Percentiles rank a stretch among this genome's conserved stretches.
phyloP scores from a whole-genome alignment of 805 yeast species.

The Myxozyma nipponensis region DNA sequence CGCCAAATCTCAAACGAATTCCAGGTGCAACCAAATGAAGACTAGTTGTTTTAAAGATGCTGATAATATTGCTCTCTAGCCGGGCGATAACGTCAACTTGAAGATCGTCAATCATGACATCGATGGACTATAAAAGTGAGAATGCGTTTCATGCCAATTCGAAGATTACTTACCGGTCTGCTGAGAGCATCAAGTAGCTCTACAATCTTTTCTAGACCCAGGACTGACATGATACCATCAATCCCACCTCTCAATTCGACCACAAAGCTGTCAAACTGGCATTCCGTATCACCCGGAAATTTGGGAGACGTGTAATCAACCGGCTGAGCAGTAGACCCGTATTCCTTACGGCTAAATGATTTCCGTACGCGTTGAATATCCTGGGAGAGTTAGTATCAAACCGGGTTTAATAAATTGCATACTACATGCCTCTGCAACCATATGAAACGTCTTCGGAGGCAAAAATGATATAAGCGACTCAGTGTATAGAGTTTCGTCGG shows the following conservation, averaged over 20 bases:
- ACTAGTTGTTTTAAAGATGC: constrained; percentile 41
- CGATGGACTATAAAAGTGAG: constrained; percentile 40
- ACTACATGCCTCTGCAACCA: no score
- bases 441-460: no score
- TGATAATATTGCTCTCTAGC: constrained; percentile 39
- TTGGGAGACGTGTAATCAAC: not conserved
- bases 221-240: constrained; percentile 47
- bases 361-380: constrained; percentile 6
- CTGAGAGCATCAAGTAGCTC: constrained; percentile 39
- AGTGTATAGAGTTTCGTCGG: no score
- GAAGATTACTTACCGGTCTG: constrained; percentile 10
- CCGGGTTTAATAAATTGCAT: no score
- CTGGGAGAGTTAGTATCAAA: no score
- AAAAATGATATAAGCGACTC: no score
- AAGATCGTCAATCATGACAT: constrained; percentile 56
- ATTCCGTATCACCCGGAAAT: constrained; percentile 36
- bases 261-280: constrained; percentile 53
- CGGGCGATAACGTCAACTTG: constrained; percentile 56
- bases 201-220: constrained; percentile 41
- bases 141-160: no score
- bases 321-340: not conserved
- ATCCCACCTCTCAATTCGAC: constrained; percentile 50
- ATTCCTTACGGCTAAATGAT: not conserved
- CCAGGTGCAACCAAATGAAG: constrained; percentile 49
- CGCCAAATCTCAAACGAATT: constrained; percentile 41